phyloP scores from a whole-genome alignment of 2,329 filamentous ascomycete species.

The Neopestalotiopsis sp. region DNA sequence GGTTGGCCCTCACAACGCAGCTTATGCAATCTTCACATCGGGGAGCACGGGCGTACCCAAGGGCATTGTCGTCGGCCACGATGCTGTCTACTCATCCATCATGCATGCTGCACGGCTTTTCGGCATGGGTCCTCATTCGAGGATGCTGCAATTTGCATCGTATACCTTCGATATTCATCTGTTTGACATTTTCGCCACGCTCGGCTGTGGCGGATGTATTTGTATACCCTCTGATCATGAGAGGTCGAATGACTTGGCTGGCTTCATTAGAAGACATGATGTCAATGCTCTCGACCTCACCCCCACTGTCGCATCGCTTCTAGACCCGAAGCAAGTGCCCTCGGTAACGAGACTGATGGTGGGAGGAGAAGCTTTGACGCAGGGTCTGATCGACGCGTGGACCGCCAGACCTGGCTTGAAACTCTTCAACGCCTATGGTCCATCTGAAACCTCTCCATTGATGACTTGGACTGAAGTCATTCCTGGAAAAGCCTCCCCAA shows the following conservation, averaged over 20 bases:
- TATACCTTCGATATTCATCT: slow-evolving; percentile 49
- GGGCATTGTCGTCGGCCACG: slow-evolving; percentile 21
- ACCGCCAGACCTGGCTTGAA: not conserved
- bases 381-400: not conserved
- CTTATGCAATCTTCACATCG: slow-evolving; percentile 24
- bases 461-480: slow-evolving; percentile 45
- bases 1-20: not conserved
- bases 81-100: not conserved
- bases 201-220: slow-evolving; percentile 45
- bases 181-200: slow-evolving; percentile 44
- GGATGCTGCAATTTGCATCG: slow-evolving; percentile 36
- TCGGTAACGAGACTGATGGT: slow-evolving; percentile 29
- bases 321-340: slow-evolving; percentile 31
- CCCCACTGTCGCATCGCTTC: slow-evolving; percentile 32
- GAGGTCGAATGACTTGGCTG: slow-evolving; percentile 42
- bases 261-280: slow-evolving; percentile 24
- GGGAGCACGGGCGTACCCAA: slow-evolving; percentile 14
- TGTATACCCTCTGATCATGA: slow-evolving; percentile 46
- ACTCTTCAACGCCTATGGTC: slow-evolving; percentile 13
- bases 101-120: not conserved
- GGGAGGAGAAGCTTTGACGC: slow-evolving; percentile 33
- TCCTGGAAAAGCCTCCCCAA: not conserved
- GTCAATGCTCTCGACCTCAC: slow-evolving; percentile 35
- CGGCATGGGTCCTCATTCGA: not conserved
- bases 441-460: not conserved